Evolutionary conservation across 164 flowering plant genomes (phyloP).

Genomic region (Sedum album): DNA sequence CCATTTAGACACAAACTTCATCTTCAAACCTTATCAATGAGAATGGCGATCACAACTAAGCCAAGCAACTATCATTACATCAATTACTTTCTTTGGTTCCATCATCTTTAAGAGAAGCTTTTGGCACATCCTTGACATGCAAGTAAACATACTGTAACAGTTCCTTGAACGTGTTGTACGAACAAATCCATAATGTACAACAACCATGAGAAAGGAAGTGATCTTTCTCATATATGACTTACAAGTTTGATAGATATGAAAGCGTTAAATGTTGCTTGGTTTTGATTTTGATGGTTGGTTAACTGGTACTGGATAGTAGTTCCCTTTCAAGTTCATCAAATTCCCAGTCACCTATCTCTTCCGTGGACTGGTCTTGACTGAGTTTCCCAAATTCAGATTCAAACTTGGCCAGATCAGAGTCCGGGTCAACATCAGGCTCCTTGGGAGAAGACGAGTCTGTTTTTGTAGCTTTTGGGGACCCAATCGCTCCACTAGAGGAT

Average conservation of each 20-base stretch:
- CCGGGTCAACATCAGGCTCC: slow-evolving; percentile 50
- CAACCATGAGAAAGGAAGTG: not conserved
- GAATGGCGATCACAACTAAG: not conserved
- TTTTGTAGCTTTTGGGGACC: slow-evolving; percentile 16
- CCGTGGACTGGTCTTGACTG: slow-evolving; percentile 52
- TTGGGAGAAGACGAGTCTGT: slow-evolving; percentile 17
- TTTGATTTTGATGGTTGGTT: slow-evolving; percentile 20
- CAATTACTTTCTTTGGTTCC: too few relatives aligned
- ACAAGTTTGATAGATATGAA: too few relatives aligned
- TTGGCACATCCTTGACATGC: not conserved
- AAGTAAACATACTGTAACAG: too few relatives aligned
- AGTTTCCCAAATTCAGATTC: slow-evolving; percentile 87
- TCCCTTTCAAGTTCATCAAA: slow-evolving; percentile 93
- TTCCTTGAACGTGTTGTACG: too few relatives aligned
- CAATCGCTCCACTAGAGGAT: slow-evolving; percentile 6
- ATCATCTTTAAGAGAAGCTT: too few relatives aligned
- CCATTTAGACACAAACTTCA: not conserved
- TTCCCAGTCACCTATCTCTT: slow-evolving; percentile 89
- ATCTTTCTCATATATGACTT: too few relatives aligned
- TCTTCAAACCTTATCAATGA: not conserved
- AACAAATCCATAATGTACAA: not conserved
- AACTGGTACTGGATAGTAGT: slow-evolving; percentile 26
- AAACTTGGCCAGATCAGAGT: slow-evolving; percentile 73
- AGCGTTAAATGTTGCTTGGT: too few relatives aligned
- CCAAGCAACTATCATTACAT: not conserved